Evolutionary conservation across 495 filamentous ascomycete genomes (phyloP).

Genomic region (Daldinia loculata): DNA sequence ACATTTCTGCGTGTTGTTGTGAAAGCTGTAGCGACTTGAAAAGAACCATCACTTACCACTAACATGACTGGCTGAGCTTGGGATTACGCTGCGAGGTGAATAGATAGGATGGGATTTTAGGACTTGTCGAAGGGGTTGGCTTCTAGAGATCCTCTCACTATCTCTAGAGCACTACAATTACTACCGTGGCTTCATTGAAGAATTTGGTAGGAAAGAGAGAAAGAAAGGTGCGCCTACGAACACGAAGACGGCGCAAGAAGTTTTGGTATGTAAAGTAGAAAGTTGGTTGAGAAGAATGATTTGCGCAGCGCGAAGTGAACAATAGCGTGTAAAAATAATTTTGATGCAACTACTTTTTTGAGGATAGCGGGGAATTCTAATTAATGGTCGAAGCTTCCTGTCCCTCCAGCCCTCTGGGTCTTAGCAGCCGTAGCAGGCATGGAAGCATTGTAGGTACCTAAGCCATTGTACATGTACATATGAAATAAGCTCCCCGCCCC

Average conservation of each 20-base stretch:
- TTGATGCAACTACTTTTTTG: constrained; percentile 34
- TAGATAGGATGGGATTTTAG: constrained; percentile 25
- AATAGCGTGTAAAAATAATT: constrained; percentile 28
- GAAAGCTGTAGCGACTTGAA: constrained; percentile 1
- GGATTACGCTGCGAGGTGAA: constrained; percentile 9
- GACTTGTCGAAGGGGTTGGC: constrained; percentile 47
- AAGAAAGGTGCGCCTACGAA: constrained; percentile 4
- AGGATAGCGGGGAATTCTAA: constrained; percentile 38
- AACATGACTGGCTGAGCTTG: constrained; percentile 46
- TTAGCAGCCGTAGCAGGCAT: not conserved
- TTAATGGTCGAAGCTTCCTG: constrained; percentile 28
- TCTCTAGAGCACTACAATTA: constrained; percentile 74
- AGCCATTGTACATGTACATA: too few species aligned
- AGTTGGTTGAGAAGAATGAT: constrained; percentile 2
- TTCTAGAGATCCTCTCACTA: constrained; percentile 75
- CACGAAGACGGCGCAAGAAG: constrained; percentile 9
- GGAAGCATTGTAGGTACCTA: too few species aligned
- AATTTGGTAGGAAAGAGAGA: constrained; percentile 7
- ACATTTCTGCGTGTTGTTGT: not conserved
- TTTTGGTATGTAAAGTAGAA: not conserved
- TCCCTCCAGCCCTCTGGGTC: too few species aligned
- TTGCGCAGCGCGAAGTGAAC: constrained; percentile 14
- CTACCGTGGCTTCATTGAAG: constrained; percentile 71
- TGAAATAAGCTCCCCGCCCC: not conserved
- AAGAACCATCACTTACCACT: constrained; percentile 49